A percentile compares a stretch with the other conserved stretches of the same genome.
phyloP scores from a whole-genome alignment of 441 rosid genomes.

The Gossypium lobatum region DNA sequence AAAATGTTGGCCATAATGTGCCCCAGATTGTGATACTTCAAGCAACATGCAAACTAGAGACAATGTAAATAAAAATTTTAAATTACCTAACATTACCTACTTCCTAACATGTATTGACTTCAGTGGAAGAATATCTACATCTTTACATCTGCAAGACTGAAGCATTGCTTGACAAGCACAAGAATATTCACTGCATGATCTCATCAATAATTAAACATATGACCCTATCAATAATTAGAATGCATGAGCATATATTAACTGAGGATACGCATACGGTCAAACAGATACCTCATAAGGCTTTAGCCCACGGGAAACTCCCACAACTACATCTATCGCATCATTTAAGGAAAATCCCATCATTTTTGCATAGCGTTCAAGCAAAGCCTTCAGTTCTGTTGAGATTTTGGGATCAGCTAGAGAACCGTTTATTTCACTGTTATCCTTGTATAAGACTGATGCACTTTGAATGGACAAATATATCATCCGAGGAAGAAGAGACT shows the following conservation, averaged over 20 bases:
- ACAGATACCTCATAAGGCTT: slow-evolving; percentile 52
- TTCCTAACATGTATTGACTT: neutral
- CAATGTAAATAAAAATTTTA: neutral
- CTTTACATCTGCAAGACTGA: neutral
- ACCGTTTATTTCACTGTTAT: slow-evolving; percentile 54
- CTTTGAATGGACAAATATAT: slow-evolving; percentile 74
- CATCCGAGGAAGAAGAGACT: slow-evolving; percentile 85
- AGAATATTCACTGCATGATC: slow-evolving; percentile 6
- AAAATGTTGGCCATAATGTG: neutral
- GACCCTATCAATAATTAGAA: neutral
- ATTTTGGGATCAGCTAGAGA: slow-evolving; percentile 43
- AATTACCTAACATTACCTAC: neutral
- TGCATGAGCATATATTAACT: neutral
- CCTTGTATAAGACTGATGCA: slow-evolving; percentile 54
- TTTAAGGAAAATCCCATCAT: slow-evolving; percentile 65
- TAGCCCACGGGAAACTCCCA: slow-evolving; percentile 54
- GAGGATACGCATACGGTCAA: slow-evolving; percentile 8
- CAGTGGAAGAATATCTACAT: neutral
- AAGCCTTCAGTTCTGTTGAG: slow-evolving; percentile 50
- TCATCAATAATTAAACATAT: neutral
- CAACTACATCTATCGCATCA: slow-evolving; percentile 55
- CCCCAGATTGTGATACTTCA: neutral
- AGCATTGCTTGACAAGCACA: slow-evolving; percentile 16
- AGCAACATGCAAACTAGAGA: neutral
- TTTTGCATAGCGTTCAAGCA: slow-evolving; percentile 75